These are phyloP conservation scores for Crotalaria pallida DNA, from an alignment of 306 rosid genomes.

Conservation along the genomic window DNA sequence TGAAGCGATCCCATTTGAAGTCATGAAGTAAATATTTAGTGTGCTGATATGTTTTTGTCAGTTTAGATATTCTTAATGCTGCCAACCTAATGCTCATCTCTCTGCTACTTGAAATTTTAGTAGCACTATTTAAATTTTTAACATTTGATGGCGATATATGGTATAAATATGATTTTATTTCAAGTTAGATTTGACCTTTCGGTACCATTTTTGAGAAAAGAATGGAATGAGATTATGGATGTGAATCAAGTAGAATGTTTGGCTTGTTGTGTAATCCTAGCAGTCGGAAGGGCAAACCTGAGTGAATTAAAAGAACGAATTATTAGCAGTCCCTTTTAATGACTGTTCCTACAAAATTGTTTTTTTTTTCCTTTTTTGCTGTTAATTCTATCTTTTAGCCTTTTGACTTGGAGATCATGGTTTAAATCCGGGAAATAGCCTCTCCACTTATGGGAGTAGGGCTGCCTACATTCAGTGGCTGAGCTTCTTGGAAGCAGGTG, in stretches of 20 bases:
- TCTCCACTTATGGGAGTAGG: no score
- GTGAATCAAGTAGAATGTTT: slow-evolving; percentile 1
- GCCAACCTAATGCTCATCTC: background rate
- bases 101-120: background rate
- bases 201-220: background rate
- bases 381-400: background rate
- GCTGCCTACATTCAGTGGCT: no score
- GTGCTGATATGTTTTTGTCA: background rate
- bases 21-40: background rate
- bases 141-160: background rate
- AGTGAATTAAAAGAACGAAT: background rate
- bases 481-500: no score
- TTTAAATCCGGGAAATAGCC: no score
- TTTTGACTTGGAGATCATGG: no score
- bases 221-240: background rate
- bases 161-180: background rate
- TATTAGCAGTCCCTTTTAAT: background rate
- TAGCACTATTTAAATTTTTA: background rate
- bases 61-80: background rate
- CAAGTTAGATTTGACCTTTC: background rate
- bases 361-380: background rate
- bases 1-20: background rate
- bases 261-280: background rate
- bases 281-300: background rate
- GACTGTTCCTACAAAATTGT: background rate